Conservation (phyloP, 2,329 filamentous ascomycete genomes). For the Lachnellula cervina region DNA sequence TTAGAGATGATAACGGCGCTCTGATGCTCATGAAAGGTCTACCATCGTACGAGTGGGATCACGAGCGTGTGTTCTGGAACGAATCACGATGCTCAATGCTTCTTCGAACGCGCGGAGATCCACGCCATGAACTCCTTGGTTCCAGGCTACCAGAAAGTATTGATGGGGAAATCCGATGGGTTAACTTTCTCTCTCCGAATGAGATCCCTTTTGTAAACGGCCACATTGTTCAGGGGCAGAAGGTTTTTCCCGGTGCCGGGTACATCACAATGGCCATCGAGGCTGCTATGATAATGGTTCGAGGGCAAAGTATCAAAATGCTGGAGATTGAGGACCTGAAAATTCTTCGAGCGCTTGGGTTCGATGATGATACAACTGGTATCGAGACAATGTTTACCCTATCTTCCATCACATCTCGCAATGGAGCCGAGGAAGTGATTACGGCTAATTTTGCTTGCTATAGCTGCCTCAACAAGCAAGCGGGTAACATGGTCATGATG, state of each 20-base stretch:
- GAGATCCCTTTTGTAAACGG: constrained; percentile 43
- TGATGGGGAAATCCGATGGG: constrained; percentile 12
- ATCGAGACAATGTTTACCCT: constrained; percentile 10
- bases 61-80: constrained; percentile 7
- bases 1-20: constrained; percentile 17
- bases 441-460: background rate
- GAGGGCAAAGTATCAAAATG: background rate
- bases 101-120: constrained; percentile 1
- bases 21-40: background rate
- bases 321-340: constrained; percentile 6
- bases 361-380: background rate
- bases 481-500: background rate
- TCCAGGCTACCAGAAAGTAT: constrained; percentile 29
- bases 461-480: background rate
- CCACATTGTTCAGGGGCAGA: constrained; percentile 36
- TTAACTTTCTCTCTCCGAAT: constrained; percentile 9
- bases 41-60: constrained; percentile 6
- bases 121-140: constrained; percentile 13
- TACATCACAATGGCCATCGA: constrained; percentile 45
- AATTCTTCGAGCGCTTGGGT: background rate
- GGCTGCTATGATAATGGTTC: constrained; percentile 31
- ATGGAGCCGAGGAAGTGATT: background rate
- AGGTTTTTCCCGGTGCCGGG: constrained; percentile 42
- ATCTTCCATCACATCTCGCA: background rate
- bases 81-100: constrained; percentile 10